Base-by-base conservation (phyloP, 1,284 basidiomycete species). In the Ceratobasidium sp. region DNA sequence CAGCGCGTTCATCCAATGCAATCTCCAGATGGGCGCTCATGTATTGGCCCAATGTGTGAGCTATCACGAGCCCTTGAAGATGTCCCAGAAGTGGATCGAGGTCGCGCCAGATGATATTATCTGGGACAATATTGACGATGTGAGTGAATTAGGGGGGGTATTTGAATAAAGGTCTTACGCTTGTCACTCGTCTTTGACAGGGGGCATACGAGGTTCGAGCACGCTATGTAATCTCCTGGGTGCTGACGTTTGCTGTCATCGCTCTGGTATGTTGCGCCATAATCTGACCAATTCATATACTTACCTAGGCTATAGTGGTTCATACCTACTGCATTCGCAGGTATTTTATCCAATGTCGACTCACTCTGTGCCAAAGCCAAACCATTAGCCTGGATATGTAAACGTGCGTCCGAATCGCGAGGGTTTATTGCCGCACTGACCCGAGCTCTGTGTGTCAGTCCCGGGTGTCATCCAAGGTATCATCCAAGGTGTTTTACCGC, bases 1-100 rank as follows among this genome's bases (percentile, higher is more conserved):
- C 81, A 93, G 93, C 31, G 95, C 94, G 2, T 99, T 99, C 82
- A 88, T 99, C 76, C 92, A 95, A 33, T 99, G 99, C 88, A 91
- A 97, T 82, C 88, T 90, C 79, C 97, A 99, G 84, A 93, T 98
- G 78, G 94, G 94, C 0, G 95, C 95, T n/a, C 95, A 97, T 82
- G 86, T 97, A 81, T 94, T 93, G 0, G 87, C 87, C 22, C 89
- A 93, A 81, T 86, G 87, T 6, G 83, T 96, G 33, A 84, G 89
- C 1, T 93, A 96, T 80, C 90, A 95, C 78, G 89, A 91, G 75
- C 94, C 94, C 45, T 94, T 94, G 77, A 86, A 90, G 31, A 93
- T 95, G 90, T 81, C 84, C 22, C 82, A 84, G 64, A 89, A 89
- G 77, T 91, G 88, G 79, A 85, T 91, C 22, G 93, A 94, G 77